These are phyloP conservation scores for Vararia minispora DNA, from an alignment of 768 basidiomycete species.

Conservation along the genomic window DNA sequence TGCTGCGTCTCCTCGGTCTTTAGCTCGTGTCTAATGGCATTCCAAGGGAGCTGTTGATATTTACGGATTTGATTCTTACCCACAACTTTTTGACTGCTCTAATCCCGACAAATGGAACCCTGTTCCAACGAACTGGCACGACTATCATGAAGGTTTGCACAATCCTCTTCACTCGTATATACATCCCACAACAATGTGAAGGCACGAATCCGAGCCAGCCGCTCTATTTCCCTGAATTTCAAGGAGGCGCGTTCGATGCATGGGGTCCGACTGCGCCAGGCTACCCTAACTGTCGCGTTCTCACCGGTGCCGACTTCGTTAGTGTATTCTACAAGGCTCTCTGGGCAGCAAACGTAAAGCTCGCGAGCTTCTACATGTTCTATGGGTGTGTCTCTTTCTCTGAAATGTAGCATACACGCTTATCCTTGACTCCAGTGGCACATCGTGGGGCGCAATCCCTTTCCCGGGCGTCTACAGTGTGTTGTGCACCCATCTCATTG, in stretches of 20 bases:
- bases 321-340: slow-evolving; percentile 71
- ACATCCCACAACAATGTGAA: slow-evolving; percentile 3
- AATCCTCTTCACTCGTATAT: background rate
- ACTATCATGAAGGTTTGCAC: slow-evolving; percentile 39
- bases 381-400: slow-evolving; percentile 39
- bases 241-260: slow-evolving; percentile 71
- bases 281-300: slow-evolving; percentile 48
- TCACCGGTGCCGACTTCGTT: slow-evolving; percentile 67
- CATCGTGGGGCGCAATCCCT: slow-evolving; percentile 76
- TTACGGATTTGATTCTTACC: slow-evolving; percentile 62
- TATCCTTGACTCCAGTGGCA: slow-evolving; percentile 39
- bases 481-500: too few species aligned
- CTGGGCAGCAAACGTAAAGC: slow-evolving; percentile 73
- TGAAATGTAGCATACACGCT: background rate
- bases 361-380: slow-evolving; percentile 81
- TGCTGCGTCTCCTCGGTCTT: slow-evolving; percentile 8
- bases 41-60: slow-evolving; percentile 66
- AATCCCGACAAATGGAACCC: slow-evolving; percentile 55
- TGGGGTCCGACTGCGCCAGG: slow-evolving; percentile 72
- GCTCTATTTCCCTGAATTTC: slow-evolving; percentile 65
- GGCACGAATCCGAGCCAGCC: slow-evolving; percentile 38
- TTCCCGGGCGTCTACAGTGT: slow-evolving; percentile 67
- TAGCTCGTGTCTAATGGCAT: background rate
- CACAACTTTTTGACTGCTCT: slow-evolving; percentile 75
- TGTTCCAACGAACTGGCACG: slow-evolving; percentile 51